These are phyloP conservation scores for Rhizophagus clarus DNA, from an alignment of 192 early-diverging fungal genomes.

Conservation along the genomic window DNA sequence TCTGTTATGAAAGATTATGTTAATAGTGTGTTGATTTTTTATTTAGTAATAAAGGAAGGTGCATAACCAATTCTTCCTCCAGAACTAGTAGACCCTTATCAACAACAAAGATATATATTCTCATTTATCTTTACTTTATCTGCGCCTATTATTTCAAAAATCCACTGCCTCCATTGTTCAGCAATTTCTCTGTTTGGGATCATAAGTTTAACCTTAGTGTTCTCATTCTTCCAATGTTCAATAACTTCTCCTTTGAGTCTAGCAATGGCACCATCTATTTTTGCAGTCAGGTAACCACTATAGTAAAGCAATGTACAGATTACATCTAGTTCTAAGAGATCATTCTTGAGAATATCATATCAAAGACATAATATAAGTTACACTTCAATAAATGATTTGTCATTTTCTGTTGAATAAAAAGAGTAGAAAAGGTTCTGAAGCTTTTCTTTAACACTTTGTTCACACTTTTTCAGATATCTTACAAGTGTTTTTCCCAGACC, in stretches of 20 bases:
- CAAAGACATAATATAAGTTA: not conserved
- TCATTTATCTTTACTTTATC: not conserved
- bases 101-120: too few relatives aligned
- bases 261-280: not conserved
- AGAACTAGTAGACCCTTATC: too few relatives aligned
- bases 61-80: too few relatives aligned
- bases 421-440: not conserved
- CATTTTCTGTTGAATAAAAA: not conserved
- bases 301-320: constrained; percentile 1
- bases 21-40: too few relatives aligned
- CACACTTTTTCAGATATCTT: constrained; percentile 2
- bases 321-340: not conserved
- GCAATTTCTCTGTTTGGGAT: constrained; percentile 24
- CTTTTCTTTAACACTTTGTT: not conserved
- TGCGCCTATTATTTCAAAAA: not conserved
- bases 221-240: not conserved
- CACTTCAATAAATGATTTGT: not conserved
- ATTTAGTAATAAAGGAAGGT: too few relatives aligned
- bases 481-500: not conserved
- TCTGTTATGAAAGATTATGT: too few relatives aligned
- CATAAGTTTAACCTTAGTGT: not conserved
- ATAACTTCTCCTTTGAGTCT: not conserved
- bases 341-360: not conserved
- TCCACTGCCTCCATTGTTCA: constrained; percentile 16
- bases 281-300: constrained; percentile 4